Base-by-base conservation (phyloP, 1,284 basidiomycete genomes). In the Anthracocystis panici-leucophaei region DNA sequence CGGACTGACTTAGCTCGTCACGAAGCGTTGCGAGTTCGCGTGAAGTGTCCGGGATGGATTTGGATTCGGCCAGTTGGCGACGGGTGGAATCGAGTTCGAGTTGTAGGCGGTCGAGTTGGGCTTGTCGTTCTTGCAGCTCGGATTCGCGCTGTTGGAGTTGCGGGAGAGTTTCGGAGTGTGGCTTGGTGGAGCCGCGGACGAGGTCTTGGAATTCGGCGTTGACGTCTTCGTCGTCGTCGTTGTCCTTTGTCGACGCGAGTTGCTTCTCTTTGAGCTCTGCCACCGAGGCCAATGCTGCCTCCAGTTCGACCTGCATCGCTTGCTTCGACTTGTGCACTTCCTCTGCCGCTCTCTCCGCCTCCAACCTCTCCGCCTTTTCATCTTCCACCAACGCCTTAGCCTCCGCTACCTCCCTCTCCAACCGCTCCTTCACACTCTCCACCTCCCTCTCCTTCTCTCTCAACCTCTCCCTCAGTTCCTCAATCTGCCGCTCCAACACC, bases 131-230 rank as follows among this genome's bases (percentile, higher is more conserved):
- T 49, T 48, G 27, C n/a, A 77, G 53, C 31, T 60, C 57, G 20
- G 48, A 18, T 44, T 72, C 54, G 23, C 57, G 62, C 54, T 72
- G 61, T 0, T 59, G 18, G 31, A 76, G 67, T 20, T 41, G 35
- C 5, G 23, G 50, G 5, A 18, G 4, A 8, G 38, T 20, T 7
- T 25, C 23, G 10, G 38, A 45, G 25, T 38, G 35, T 38, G 11
- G 35, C 5, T 56, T 11, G 11, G 4, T 20, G 27, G 14, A 31
- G 50, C 65, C 65, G 25, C 51, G 52, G 23, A 74, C 71, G 40
- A 74, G 45, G 42, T 64, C 40, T 58, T 62, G 56, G 48, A 73
- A 63, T 29, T 74, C 62, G 50, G 71, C 58, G 16, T 68, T 52
- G 59, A 63, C 66, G 20, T 71, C 64, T 49, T 72, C 68, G 23